These are phyloP conservation scores for Trametes villosa DNA, from an alignment of 768 basidiomycete species.

Conservation along the genomic window DNA sequence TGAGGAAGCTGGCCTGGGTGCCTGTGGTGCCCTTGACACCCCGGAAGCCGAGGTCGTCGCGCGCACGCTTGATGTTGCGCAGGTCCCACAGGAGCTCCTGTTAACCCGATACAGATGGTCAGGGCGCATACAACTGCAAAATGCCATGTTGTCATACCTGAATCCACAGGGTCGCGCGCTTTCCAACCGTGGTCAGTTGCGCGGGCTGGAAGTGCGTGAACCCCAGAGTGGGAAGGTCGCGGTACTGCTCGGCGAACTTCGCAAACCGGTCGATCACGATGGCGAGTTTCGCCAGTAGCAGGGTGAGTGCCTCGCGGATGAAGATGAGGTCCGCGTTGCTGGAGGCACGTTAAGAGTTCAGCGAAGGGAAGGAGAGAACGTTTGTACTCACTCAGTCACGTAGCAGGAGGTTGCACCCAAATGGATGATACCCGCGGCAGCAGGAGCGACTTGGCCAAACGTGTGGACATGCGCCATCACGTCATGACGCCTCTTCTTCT, in stretches of 20 bases:
- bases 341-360: neutral
- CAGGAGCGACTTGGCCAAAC: slow-evolving; percentile 91
- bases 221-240: slow-evolving; percentile 89
- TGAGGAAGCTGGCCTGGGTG: slow-evolving; percentile 94
- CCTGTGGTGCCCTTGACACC: slow-evolving; percentile 99
- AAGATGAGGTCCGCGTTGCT: slow-evolving; percentile 99
- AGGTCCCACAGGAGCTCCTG: slow-evolving; percentile 97
- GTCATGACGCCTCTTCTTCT: slow-evolving; percentile 97
- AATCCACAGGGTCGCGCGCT: slow-evolving; percentile 95
- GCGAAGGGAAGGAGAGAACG: neutral
- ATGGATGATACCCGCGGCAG: slow-evolving; percentile 95
- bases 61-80: slow-evolving; percentile 85
- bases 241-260: slow-evolving; percentile 81
- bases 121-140: neutral
- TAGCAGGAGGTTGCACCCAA: slow-evolving; percentile 98
- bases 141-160: slow-evolving; percentile 54
- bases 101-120: neutral
- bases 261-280: slow-evolving; percentile 89
- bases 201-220: slow-evolving; percentile 99
- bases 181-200: slow-evolving; percentile 97
- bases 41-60: slow-evolving; percentile 93
- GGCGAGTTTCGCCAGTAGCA: slow-evolving; percentile 87
- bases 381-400: slow-evolving; percentile 90
- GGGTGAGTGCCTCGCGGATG: slow-evolving; percentile 81
- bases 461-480: slow-evolving; percentile 99